A percentile compares a stretch with the other conserved stretches of the same genome.
These are phyloP conservation scores for Ogataea methanolica DNA, from an alignment of 805 yeast species.

Conservation along the genomic window DNA sequence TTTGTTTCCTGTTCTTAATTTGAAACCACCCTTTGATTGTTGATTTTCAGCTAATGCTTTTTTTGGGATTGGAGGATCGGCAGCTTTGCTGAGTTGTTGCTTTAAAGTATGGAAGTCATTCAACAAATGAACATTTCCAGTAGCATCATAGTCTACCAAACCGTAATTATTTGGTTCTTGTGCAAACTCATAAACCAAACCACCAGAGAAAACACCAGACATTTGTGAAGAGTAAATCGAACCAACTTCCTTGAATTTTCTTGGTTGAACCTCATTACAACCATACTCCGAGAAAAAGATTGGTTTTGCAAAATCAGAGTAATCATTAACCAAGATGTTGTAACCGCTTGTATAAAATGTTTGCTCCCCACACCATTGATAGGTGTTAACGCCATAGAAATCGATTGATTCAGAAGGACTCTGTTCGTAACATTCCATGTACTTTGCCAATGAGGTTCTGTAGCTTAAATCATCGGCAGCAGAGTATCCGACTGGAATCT, in stretches of 20 bases:
- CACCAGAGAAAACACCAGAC: slow-evolving; percentile 80
- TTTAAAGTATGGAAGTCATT: slow-evolving; percentile 41
- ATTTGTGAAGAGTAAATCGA: slow-evolving; percentile 66
- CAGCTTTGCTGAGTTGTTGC: slow-evolving; percentile 37
- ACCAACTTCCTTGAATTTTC: slow-evolving; percentile 71
- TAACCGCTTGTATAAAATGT: slow-evolving; percentile 79
- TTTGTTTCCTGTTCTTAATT: not conserved
- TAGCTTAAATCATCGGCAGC: slow-evolving; percentile 90
- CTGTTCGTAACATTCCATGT: slow-evolving; percentile 68
- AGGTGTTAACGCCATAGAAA: slow-evolving; percentile 76
- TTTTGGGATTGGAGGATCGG: slow-evolving; percentile 21
- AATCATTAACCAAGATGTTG: slow-evolving; percentile 62
- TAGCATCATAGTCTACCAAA: slow-evolving; percentile 45
- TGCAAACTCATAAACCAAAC: slow-evolving; percentile 74
- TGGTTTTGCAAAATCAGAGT: slow-evolving; percentile 64
- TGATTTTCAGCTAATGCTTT: slow-evolving; percentile 17
- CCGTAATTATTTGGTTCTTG: slow-evolving; percentile 82
- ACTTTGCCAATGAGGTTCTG: slow-evolving; percentile 72
- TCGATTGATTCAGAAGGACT: slow-evolving; percentile 57
- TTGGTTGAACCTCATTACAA: slow-evolving; percentile 77
- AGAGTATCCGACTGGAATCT: slow-evolving; percentile 88
- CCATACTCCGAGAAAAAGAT: slow-evolving; percentile 90
- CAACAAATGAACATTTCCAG: slow-evolving; percentile 39
- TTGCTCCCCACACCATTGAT: slow-evolving; percentile 87
- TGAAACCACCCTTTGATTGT: not conserved